Evolutionary conservation across 345 rosid species (phyloP), one percentile per base, ranked within the genome.

Genomic region (Rhodamnia argentea): DNA sequence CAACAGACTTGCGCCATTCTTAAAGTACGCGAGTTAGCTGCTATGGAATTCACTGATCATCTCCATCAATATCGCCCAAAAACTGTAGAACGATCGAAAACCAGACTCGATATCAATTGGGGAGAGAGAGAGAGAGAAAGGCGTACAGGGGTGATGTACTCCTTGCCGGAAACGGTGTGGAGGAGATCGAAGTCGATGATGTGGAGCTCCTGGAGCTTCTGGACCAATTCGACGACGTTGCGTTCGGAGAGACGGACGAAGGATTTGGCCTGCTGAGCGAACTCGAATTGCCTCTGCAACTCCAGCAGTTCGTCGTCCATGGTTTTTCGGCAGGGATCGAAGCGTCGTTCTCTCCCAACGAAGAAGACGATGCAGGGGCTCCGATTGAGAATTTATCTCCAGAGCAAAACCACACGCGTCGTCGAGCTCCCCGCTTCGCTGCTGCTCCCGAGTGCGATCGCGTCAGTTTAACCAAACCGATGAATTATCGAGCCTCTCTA

Each of bases 151-250:
- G 99, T 96, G 90, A 97, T 97, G 92, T 93, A 96, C 89, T 97
- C 98, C 83, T 96, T 96, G 85, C 99, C 99, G 75, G 98, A 92
- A 88, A 97, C 95, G 87, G 99, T 97, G 90, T 97, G 98, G 86
- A 97, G 98, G 87, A 97, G 99, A 88, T 96, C 96, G 93, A 97
- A 97, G 91, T 97, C 97, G 84, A 97, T 94, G 90, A 97, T 96
- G 54, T 86, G 91, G 87, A 97, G 97, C 91, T 97, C 97, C 15
- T 96, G 98, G 16, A 97, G 99, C 92, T 97, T 97, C 85, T 95
- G 98, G 85, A 97, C 97, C 92, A 97, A 92, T 86, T 97, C 99
- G 88, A 97, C 99, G 82, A 97, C 98, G 90, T 96, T 97, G 84
- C 99, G 91, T 40, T 97, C 99, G 57, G 98, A 97, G 81, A 97